phyloP scores from a whole-genome alignment of 108 stramenopile species.

The Cyclotella cryptica region DNA sequence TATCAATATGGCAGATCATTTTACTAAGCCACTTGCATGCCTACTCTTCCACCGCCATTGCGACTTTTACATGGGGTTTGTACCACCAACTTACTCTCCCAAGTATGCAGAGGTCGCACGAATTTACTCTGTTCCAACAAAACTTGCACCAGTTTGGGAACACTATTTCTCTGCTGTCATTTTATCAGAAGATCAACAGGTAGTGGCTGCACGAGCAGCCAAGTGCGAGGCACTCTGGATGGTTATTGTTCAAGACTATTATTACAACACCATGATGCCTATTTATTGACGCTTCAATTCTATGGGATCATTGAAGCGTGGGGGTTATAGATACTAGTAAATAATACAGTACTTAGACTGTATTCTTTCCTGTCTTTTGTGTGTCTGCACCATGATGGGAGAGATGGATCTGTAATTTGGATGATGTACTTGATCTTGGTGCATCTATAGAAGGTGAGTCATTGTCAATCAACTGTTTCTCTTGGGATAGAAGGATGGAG shows the following conservation, averaged over 20 bases:
- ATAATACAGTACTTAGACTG: no score
- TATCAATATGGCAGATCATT: neutral
- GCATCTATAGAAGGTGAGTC: no score
- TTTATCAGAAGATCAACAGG: no score
- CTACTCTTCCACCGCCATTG: neutral
- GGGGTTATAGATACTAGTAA: neutral
- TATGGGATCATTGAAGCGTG: neutral
- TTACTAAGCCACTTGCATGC: neutral
- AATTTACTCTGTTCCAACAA: neutral
- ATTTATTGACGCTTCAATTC: neutral
- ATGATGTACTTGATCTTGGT: no score
- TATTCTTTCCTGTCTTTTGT: no score
- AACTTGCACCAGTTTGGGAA: neutral
- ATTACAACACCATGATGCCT: neutral
- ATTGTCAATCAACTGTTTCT: no score
- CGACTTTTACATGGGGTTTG: neutral
- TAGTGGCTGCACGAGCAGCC: neutral
- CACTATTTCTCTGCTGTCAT: no score
- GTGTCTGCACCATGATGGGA: no score
- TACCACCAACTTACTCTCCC: conserved; percentile 3
- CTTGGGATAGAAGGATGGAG: no score
- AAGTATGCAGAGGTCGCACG: neutral
- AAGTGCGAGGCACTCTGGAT: neutral
- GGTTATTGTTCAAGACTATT: neutral
- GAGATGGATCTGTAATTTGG: no score